phyloP scores from a whole-genome alignment of 768 basidiomycete genomes.

The Rubroboletus pulcherrimus region DNA sequence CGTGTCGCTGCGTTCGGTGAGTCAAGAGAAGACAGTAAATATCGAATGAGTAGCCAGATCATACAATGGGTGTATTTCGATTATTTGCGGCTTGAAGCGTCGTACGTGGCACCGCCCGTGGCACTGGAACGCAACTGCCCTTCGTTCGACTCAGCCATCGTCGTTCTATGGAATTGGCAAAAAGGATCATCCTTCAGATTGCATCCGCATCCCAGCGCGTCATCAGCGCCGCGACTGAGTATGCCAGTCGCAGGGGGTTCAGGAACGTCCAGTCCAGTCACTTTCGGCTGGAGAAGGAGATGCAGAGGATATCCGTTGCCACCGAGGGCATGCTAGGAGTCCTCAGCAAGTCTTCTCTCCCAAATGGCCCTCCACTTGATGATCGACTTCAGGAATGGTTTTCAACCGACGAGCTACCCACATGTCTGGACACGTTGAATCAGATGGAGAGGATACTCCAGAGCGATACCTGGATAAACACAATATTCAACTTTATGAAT shows the following conservation, averaged over 20 bases:
- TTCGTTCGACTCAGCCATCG: background rate
- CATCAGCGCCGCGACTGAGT: background rate
- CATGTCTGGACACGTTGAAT: conserved; percentile 4
- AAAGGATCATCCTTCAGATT: background rate
- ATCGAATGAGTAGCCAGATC: too few relatives aligned
- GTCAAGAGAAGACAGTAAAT: too few relatives aligned
- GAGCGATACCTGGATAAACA: background rate
- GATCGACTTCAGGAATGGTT: conserved; percentile 12
- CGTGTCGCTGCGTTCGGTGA: too few relatives aligned
- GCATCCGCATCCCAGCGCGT: background rate
- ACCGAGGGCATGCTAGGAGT: background rate
- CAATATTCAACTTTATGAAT: background rate
- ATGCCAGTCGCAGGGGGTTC: background rate
- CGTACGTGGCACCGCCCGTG: too few relatives aligned
- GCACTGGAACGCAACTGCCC: background rate
- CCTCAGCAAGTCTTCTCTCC: background rate
- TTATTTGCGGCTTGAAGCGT: too few relatives aligned
- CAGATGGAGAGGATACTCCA: conserved; percentile 8
- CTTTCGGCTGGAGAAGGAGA: conserved; percentile 14
- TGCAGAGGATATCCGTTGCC: conserved; percentile 8
- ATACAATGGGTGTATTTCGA: too few relatives aligned
- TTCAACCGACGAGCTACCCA: background rate
- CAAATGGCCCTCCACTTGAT: conserved; percentile 1
- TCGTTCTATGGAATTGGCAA: conserved; percentile 3
- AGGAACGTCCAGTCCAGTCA: conserved; percentile 2